Conservation (phyloP, 2,329 filamentous ascomycete species). For the Fusarium oligoseptatum region DNA sequence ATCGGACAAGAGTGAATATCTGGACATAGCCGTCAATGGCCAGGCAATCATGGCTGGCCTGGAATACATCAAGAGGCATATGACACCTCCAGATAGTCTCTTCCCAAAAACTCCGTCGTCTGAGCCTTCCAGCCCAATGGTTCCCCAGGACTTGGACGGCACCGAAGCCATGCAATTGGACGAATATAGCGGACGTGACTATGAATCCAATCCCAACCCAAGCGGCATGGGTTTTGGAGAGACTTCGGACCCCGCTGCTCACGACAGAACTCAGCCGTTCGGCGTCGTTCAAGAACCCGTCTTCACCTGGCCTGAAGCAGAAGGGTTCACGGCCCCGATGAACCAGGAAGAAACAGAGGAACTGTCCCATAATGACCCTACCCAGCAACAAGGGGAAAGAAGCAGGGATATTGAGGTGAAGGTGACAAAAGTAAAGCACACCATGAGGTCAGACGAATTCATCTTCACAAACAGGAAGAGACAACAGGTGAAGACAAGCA, state of each 20-base stretch:
- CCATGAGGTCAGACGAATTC: background rate
- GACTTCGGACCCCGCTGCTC: background rate
- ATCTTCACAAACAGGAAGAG: background rate
- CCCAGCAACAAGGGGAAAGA: background rate
- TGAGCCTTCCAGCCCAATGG: no score
- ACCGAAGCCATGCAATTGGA: background rate
- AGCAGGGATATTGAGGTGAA: background rate
- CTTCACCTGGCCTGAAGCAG: background rate
- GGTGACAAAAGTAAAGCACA: background rate
- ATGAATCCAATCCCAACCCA: background rate
- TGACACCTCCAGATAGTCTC: background rate
- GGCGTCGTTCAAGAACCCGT: background rate
- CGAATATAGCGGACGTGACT: background rate
- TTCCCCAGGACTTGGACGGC: no score
- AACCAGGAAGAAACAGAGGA: background rate
- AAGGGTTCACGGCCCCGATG: background rate
- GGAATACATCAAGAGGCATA: background rate
- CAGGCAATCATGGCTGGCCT: background rate
- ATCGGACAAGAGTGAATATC: background rate
- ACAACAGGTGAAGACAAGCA: background rate
- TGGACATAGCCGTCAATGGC: background rate
- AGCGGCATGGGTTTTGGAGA: background rate
- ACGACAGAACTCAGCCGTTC: background rate
- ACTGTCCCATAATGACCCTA: background rate
- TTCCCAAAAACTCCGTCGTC: background rate